These are phyloP conservation scores for Lophiostoma macrostomum DNA, from an alignment of 495 filamentous ascomycete genomes.

Conservation along the genomic window DNA sequence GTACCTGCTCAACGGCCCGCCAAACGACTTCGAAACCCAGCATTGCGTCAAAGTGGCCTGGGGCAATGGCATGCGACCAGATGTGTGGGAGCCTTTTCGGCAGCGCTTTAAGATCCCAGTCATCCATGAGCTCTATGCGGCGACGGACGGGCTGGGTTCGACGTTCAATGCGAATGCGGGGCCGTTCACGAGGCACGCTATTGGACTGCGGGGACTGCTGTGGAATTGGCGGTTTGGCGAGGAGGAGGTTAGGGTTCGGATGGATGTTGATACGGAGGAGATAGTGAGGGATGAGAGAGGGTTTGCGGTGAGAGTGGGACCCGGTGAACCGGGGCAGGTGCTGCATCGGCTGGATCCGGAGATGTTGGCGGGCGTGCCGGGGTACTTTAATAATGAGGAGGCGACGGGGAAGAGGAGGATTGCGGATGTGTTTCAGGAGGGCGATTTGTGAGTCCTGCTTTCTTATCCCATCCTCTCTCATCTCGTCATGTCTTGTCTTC, in stretches of 20 bases:
- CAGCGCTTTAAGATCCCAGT: slow-evolving; percentile 39
- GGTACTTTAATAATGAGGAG: slow-evolving; percentile 27
- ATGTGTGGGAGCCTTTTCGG: slow-evolving; percentile 42
- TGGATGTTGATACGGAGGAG: slow-evolving; percentile 40
- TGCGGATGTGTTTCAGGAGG: slow-evolving; percentile 32
- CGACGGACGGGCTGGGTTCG: slow-evolving; percentile 36
- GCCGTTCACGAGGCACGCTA: slow-evolving; percentile 24
- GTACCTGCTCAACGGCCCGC: slow-evolving; percentile 30
- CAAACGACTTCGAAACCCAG: slow-evolving; percentile 22
- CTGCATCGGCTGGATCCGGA: slow-evolving; percentile 27
- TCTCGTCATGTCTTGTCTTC: too few species aligned
- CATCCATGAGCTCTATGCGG: slow-evolving; percentile 42
- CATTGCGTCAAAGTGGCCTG: slow-evolving; percentile 34
- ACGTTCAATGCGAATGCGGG: slow-evolving; percentile 28
- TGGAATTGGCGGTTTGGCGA: slow-evolving; percentile 32
- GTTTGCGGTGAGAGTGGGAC: slow-evolving; percentile 20
- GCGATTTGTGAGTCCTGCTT: slow-evolving; percentile 29
- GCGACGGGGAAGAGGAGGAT: slow-evolving; percentile 26
- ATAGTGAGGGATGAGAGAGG: slow-evolving; percentile 35
- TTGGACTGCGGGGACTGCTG: slow-evolving; percentile 28
- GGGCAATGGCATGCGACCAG: slow-evolving; percentile 43
- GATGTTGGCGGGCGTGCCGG: slow-evolving; percentile 4
- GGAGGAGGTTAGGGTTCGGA: slow-evolving; percentile 34
- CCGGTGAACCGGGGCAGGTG: slow-evolving; percentile 29
- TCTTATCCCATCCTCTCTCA: too few species aligned